Conservation (phyloP, 805 yeast species). For the Teunomyces aglyptinius region DNA sequence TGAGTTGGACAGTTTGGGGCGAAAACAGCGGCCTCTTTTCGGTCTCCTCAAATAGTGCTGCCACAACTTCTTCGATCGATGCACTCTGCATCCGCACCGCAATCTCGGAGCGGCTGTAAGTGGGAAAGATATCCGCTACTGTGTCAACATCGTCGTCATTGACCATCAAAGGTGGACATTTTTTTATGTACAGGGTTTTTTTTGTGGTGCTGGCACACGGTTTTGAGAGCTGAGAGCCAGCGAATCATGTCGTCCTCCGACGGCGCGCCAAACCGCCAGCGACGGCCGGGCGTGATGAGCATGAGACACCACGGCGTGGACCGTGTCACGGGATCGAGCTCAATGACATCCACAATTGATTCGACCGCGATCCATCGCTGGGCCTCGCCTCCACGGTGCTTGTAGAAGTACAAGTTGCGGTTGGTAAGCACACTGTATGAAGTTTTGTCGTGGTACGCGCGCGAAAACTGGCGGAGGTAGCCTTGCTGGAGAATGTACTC, state of each 20-base stretch:
- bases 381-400: constrained; percentile 20
- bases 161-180: too few species aligned
- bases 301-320: constrained; percentile 46
- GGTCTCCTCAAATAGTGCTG: constrained; percentile 20
- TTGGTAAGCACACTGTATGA: constrained; percentile 45
- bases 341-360: constrained; percentile 47
- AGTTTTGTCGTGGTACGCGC: constrained; percentile 45
- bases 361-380: constrained; percentile 27
- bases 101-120: constrained; percentile 23
- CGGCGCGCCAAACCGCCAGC: constrained; percentile 43
- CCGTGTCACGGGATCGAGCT: constrained; percentile 46
- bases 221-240: constrained; percentile 49
- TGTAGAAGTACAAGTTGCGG: constrained; percentile 40
- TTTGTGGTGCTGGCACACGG: not conserved
- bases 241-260: constrained; percentile 45
- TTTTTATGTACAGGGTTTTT: not conserved
- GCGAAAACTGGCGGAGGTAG: constrained; percentile 36
- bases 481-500: constrained; percentile 40
- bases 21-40: not conserved
- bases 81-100: constrained; percentile 23
- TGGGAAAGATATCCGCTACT: constrained; percentile 29
- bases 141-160: constrained; percentile 18
- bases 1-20: constrained; percentile 16
- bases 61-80: constrained; percentile 23
- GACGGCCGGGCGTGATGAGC: constrained; percentile 40